Base-by-base conservation (phyloP, 768 basidiomycete genomes). In the Phlebiopsis flavidoalba region DNA sequence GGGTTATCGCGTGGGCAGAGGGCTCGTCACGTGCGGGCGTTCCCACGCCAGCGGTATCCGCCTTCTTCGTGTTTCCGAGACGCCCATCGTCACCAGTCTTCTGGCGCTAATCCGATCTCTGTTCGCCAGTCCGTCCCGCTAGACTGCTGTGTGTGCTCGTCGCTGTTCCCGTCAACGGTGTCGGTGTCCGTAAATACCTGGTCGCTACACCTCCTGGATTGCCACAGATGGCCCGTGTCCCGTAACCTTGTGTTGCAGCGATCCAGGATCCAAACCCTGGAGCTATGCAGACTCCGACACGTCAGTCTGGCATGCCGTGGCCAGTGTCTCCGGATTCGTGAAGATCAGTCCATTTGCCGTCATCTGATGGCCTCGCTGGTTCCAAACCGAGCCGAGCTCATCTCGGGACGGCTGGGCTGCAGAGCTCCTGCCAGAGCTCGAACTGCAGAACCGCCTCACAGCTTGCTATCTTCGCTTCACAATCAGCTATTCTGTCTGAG, bases 1-100 rank as follows among this genome's bases (percentile, higher is more conserved):
- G 85, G 85, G 85, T 86, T 85, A 62, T 67, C 65, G 64, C 63
- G 61, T 74, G 77, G 76, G 77, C 66, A 74, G 65, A 78, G 77
- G 77, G 77, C 66, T 70, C 67, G 73, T 71, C 68, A 71, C 69
- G 68, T 68, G 67, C 58, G 12, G 19, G 1, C 3, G 36, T 65
- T 70, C 69, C 65, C 67, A 71, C 69, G 70, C 65, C 64, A 64
- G 36, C 55, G 46, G 40, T 60, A 45, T 40, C 54, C 54, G 54
- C 54, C 48, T 55, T 55, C 54, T 55, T 43, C 43, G 54, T 55
- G n/a, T 31, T 6, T 31, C 26, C 54, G 54, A 36, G 14, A 55
- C 54, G 54, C 37, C 54, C 54, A 21, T 55, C n/a, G 40, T 36
- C 54, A 37, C 36, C 54, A 43, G 8, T 55, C 54, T 37, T 21